Evolutionary conservation across 305 asterid genomes (phyloP), one percentile per base, ranked within the genome.

Genomic region (Euphrasia arctica): DNA sequence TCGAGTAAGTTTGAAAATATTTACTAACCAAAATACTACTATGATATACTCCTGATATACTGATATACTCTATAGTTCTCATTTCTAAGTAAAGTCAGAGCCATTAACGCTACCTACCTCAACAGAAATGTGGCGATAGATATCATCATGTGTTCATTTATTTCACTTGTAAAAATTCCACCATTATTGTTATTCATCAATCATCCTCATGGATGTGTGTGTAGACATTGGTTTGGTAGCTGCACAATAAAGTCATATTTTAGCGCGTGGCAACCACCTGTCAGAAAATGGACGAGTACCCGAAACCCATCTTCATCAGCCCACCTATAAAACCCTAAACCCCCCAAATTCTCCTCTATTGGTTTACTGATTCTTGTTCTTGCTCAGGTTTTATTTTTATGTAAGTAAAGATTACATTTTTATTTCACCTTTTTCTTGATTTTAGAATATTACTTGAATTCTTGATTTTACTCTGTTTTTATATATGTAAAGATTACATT

Each of bases 101-200:
- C n/a, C n/a, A n/a, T n/a, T n/a, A n/a, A n/a, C n/a, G 25, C 58
- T 66, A 58, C 71, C 71, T 18, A 66, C 47, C 64, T 47, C 14
- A n/a, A 18, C 31, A 14, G 15, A 4, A 51, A 51, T 51, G 56
- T 9, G 10, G 6, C 9, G 3, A 3, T 6, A 47, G 51, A 41
- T 8, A 50, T 3, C 56, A 18, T 18, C 56, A 5, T 28, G 5
- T 8, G 13, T 3, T 2, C n/a, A 43, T 48, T 11, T 48, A 11
- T 48, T 48, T 12, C 8, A 5, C 3, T 11, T 48, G 5, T 48
- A 7, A 34, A 4, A 34, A 34, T 45, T 45, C 50, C 50, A 45
- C 51, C 51, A 31, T 31, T 31, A 31, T 31, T 18, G 22, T 18
- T 31, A 31, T 31, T 2, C 34, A 31, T 29, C 32, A n/a, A 29